These are phyloP conservation scores for Salix viminalis DNA, from an alignment of 345 rosid genomes.

Conservation along the genomic window DNA sequence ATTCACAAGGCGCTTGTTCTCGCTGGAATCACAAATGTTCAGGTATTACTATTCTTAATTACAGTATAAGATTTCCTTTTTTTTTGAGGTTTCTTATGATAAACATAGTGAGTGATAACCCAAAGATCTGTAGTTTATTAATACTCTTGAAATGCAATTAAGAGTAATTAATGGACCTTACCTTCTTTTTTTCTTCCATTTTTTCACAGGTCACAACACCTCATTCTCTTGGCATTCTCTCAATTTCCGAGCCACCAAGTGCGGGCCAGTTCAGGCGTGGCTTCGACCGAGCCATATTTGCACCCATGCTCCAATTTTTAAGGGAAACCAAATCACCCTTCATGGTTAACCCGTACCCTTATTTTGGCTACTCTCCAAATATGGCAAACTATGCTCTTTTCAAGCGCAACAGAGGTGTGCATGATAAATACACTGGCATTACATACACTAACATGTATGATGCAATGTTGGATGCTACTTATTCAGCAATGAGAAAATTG, in stretches of 20 bases:
- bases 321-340: constrained; percentile 17
- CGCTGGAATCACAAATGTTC: constrained; percentile 4
- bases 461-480: constrained; percentile 22
- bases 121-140: too few relatives aligned
- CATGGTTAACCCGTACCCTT: constrained; percentile 23
- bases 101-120: too few relatives aligned
- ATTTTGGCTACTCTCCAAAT: constrained; percentile 14
- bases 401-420: constrained; percentile 11
- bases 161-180: too few relatives aligned
- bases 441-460: constrained; percentile 22
- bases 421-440: constrained; percentile 6
- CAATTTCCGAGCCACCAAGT: constrained; percentile 19
- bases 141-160: too few relatives aligned
- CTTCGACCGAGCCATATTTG: constrained; percentile 3
- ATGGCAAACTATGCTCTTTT: constrained; percentile 16
- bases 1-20: constrained; percentile 19
- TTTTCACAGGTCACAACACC: constrained; percentile 18
- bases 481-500: constrained; percentile 19
- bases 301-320: constrained; percentile 22
- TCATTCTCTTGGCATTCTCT: constrained; percentile 17
- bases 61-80: neutral
- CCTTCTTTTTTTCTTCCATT: neutral
- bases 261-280: constrained; percentile 15
- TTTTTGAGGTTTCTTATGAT: too few relatives aligned
- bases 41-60: neutral